Base-by-base conservation (phyloP, 1,284 basidiomycete genomes). In the Tetrapyrgos nigripes region DNA sequence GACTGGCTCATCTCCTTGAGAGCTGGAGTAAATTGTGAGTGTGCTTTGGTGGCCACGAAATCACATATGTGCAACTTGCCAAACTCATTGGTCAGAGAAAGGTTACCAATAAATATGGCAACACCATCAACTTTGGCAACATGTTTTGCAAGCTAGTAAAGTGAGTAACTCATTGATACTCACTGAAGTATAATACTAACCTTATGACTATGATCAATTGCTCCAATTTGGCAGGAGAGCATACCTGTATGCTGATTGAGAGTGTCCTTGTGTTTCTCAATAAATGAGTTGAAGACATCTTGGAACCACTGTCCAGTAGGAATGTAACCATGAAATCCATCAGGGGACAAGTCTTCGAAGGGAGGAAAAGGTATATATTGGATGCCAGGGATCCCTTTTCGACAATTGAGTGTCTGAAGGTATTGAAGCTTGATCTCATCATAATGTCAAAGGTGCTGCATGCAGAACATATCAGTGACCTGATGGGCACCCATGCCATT, bases 71-170 rank as follows among this genome's bases (percentile, higher is more conserved):
- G n/a, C 54, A 3, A 66, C 64, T 68, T 61, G 11, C 65, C 65
- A 27, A 51, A 50, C 48, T 70, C 62, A 50, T 70, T 70, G 1
- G 64, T 67, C 1, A 68, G 57, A 3, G 65, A 65, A 23, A 68
- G 59, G 4, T 66, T 33, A 0, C 53, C 66, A 27, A 43, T 62
- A 35, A 66, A 69, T 3, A 69, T 57, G 9, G 57, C 50, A n/a
- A n/a, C n/a, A n/a, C n/a, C n/a, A n/a, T n/a, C n/a, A n/a, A n/a
- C n/a, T n/a, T n/a, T n/a, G n/a, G n/a, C n/a, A 43, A 52, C 43
- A 43, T 52, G 50, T 26, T 52, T 52, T 4, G 19, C 35, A 4
- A 52, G 23, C 50, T 52, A 8, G 14, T 40, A 47, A 45, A 48
- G 5, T 31, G 8, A n/a, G 14, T 29, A 29, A 13, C 9, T 50